Evolutionary conservation across 2,329 filamentous ascomycete genomes (phyloP), one percentile per base, ranked within the genome.

Genomic region (Cercospora brassicicola): DNA sequence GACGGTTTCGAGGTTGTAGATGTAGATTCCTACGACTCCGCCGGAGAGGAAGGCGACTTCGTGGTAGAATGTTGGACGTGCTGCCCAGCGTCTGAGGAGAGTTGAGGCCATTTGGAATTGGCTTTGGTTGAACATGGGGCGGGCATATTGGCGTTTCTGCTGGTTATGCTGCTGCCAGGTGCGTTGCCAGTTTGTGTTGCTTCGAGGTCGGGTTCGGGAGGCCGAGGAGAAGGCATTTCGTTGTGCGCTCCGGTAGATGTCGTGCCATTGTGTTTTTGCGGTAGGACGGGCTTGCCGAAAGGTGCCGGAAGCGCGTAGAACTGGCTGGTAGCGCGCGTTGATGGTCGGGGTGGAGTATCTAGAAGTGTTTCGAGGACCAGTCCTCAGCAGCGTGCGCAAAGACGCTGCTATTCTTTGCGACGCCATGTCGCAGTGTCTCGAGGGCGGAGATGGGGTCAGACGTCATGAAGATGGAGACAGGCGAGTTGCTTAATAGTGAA

Each of bases 1-100:
- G 13, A 94, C 91, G 33, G 85, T 86, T 78, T 94, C 89, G 51
- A 91, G 81, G 76, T 93, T 90, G 76, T 81, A 84, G 65, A 88
- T 82, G 81, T 93, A 93, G 76, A 93, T 88, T 8, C 78, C 81
- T 6, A 80, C 82, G 2, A 79, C 75, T 0, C 79, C 78, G 1
- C 79, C 77, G 2, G 80, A 84, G 6, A 86, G 69, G 3, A 80
- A 71, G 13, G 77, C 79, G 3, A 82, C 74, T 70, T 84, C 79
- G 53, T 82, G 80, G 74, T 82, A 83, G 77, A 85, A 85, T 2
- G 79, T 82, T 28, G 82, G 82, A 1, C 78, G 74, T 3, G 77
- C 76, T 0, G 79, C 78, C 83, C 83, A 85, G 66, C 72, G 61
- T 15, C 53, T 39, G 31, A 79, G 71, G 2, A 78, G 61, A 36